Conservation (phyloP, 768 basidiomycete genomes). For the Psilocybe cubensis region DNA sequence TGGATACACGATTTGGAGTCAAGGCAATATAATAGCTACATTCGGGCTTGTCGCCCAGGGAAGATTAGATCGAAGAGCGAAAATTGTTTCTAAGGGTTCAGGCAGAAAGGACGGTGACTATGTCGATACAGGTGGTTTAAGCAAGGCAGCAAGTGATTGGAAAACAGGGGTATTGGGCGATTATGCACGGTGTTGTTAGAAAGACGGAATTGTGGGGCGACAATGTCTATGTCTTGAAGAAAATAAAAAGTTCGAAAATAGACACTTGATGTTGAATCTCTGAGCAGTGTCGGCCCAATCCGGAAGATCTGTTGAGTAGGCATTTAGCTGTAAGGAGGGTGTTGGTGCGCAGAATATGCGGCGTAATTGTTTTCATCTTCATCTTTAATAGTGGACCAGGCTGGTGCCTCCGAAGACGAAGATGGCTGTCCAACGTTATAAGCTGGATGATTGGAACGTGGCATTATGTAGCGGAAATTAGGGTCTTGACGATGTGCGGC, state of each 20-base stretch:
- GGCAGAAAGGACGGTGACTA: constrained; percentile 14
- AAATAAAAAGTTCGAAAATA: background rate
- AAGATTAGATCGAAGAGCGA: constrained; percentile 9
- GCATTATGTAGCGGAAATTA: constrained; percentile 37
- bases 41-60: constrained; percentile 4
- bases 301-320: background rate
- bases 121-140: constrained; percentile 24
- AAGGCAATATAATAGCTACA: constrained; percentile 16
- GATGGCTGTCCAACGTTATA: constrained; percentile 20
- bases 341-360: constrained; percentile 25
- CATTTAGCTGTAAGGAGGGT: constrained; percentile 25
- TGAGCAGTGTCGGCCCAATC: background rate
- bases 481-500: constrained; percentile 34
- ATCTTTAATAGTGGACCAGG: constrained; percentile 29
- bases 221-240: background rate
- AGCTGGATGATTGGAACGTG: constrained; percentile 18
- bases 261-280: background rate
- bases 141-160: constrained; percentile 11
- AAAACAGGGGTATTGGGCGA: constrained; percentile 19
- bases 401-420: constrained; percentile 14
- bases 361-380: constrained; percentile 31
- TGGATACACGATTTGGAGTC: constrained; percentile 23
- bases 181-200: constrained; percentile 1
- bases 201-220: background rate
- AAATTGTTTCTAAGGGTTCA: constrained; percentile 6